A percentile compares a stretch with the other conserved stretches of the same genome.
Conservation (phyloP, 257 asterid species). For the Ophiorrhiza pumila region DNA sequence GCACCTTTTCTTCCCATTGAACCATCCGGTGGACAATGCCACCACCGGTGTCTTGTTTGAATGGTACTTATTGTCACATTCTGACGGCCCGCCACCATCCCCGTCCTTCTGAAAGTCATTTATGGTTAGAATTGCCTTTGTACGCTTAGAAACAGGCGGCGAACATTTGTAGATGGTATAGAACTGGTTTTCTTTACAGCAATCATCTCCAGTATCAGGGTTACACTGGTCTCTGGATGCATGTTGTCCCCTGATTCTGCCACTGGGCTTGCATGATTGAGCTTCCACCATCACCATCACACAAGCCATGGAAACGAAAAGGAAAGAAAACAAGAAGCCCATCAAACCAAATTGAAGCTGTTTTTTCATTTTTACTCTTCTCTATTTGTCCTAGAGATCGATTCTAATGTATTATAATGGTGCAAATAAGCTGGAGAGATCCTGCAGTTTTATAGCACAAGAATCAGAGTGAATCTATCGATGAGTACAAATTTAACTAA, state of each 20-base stretch:
- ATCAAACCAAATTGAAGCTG: background rate
- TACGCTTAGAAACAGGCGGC: conserved; percentile 14
- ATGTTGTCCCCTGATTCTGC: conserved; percentile 20
- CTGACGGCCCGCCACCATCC: conserved; percentile 27
- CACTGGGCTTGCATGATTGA: conserved; percentile 20
- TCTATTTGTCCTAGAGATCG: too few relatives aligned
- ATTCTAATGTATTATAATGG: background rate
- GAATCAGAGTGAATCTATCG: background rate
- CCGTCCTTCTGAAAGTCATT: conserved; percentile 25
- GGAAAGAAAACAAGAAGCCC: background rate
- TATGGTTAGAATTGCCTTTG: conserved; percentile 19
- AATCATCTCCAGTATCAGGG: background rate
- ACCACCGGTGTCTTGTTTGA: conserved; percentile 21
- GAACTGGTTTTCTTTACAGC: conserved; percentile 14
- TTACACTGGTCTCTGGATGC: conserved; percentile 16
- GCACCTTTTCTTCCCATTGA: conserved; percentile 19
- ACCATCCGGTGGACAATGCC: conserved; percentile 29
- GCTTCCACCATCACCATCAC: conserved; percentile 1
- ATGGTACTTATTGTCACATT: conserved; percentile 28
- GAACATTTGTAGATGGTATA: conserved; percentile 22
- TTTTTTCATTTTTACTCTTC: conserved; percentile 10
- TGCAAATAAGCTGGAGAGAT: background rate
- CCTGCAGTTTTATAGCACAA: background rate
- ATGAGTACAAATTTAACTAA: too few relatives aligned
- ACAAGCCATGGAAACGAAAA: background rate